Evolutionary conservation across 2,329 filamentous ascomycete genomes (phyloP), one percentile per base, ranked within the genome.

Genomic region (Apiospora arundinis): DNA sequence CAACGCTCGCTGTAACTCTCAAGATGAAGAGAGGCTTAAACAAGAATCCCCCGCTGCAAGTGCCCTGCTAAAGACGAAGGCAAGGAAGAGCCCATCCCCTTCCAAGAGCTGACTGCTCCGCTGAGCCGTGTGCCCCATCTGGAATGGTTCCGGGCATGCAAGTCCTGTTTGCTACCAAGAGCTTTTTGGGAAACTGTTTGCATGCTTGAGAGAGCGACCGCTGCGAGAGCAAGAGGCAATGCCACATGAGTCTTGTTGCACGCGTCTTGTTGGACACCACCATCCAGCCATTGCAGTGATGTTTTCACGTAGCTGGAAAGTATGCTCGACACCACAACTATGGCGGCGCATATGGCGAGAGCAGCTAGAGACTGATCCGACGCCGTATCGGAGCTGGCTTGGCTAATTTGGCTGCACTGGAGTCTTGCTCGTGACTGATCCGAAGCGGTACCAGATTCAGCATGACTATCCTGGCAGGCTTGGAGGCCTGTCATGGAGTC

Each of bases 321-420:
- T 23, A 63, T 63, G 32, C 18, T 32, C 4, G 56, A 63, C 8
- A 63, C 32, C 56, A 63, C 32, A 40, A 40, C n/a, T 21, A 63
- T 63, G 28, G 56, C 56, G 56, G 56, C 32, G 32, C 28, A 63
- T 40, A 63, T 63, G 56, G 32, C 56, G 37, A 63, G 56, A 63
- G 56, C 32, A 40, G 56, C 56, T 8, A 63, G 32, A 21, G 56
- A 63, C 56, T 63, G 56, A 18, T n/a, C 32, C 8, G 32, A n/a
- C 2, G 40, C 56, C 4, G 28, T n/a, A 4, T 32, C 18, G n/a
- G 56, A 63, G 32, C 56, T 21, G 18, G 6, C 12, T 32, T 63
- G 56, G 56, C 28, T 63, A 40, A 37, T 16, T 16, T 37, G 28
- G 5, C 18, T 63, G 28, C 28, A 21, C 28, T 63, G 56, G 28